A percentile compares a stretch with the other conserved stretches of the same genome.
Conservation (phyloP, 345 rosid species). For the Chamaenerion angustifolium region DNA sequence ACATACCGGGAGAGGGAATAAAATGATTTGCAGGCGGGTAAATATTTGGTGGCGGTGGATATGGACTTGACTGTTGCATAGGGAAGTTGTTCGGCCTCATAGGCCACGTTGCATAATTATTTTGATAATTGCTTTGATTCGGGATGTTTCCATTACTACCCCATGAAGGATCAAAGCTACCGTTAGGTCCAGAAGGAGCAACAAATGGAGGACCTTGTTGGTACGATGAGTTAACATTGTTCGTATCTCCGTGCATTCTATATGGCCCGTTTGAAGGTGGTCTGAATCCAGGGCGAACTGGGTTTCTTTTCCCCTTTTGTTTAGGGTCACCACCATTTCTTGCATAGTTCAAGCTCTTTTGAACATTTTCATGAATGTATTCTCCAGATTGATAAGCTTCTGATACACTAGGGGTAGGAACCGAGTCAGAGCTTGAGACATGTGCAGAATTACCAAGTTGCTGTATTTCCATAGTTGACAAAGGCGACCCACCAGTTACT, state of each 20-base stretch:
- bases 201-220: slow-evolving; percentile 11
- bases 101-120: slow-evolving; percentile 7
- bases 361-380: slow-evolving; percentile 7
- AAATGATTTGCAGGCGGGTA: slow-evolving; percentile 5
- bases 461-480: slow-evolving; percentile 12
- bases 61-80: slow-evolving; percentile 8
- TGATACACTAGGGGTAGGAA: slow-evolving; percentile 10
- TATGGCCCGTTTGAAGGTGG: slow-evolving; percentile 3
- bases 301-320: slow-evolving; percentile 16
- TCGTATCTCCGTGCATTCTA: slow-evolving; percentile 13
- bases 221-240: slow-evolving; percentile 8
- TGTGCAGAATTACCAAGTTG: slow-evolving; percentile 6
- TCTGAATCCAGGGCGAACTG: slow-evolving; percentile 8
- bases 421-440: slow-evolving; percentile 11
- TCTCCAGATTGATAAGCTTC: slow-evolving; percentile 11
- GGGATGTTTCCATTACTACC: slow-evolving; percentile 5
- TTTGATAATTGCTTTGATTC: slow-evolving; percentile 8
- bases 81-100: slow-evolving; percentile 13
- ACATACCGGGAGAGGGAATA: slow-evolving; percentile 5
- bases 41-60: slow-evolving; percentile 3
- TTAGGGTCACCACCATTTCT: slow-evolving; percentile 13
- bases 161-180: slow-evolving; percentile 14
- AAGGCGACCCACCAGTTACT: slow-evolving; percentile 24
- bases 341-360: slow-evolving; percentile 8
- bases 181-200: slow-evolving; percentile 9